Evolutionary conservation across 2,329 filamentous ascomycete species (phyloP).

Genomic region (Fusarium bactridioides): DNA sequence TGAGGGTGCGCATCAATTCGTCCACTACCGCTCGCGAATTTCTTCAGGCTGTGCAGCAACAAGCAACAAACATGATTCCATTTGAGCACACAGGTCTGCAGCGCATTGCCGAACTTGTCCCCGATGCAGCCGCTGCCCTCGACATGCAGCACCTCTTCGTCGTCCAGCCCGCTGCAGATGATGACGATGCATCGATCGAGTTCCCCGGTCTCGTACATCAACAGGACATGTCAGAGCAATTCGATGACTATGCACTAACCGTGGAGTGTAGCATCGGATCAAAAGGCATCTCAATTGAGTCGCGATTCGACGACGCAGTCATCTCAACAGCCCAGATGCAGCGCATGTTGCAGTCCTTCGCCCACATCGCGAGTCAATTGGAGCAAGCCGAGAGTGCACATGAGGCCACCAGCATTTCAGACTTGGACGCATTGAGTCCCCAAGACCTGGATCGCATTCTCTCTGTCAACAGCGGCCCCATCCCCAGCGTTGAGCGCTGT

Average conservation of each 20-base stretch:
- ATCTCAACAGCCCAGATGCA: neutral
- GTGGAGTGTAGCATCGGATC: neutral
- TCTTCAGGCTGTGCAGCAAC: neutral
- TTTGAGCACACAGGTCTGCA: neutral
- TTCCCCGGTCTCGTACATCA: neutral
- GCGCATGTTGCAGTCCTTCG: neutral
- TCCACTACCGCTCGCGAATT: fast-evolving
- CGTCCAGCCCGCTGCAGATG: neutral
- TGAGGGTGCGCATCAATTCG: neutral
- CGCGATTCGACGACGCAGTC: neutral
- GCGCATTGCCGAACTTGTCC: neutral
- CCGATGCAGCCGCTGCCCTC: neutral
- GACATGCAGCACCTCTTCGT: neutral
- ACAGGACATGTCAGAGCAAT: neutral
- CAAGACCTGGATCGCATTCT: neutral
- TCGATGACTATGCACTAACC: neutral
- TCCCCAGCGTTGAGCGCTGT: neutral
- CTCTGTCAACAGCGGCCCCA: neutral
- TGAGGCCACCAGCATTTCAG: fast-evolving
- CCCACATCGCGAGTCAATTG: neutral
- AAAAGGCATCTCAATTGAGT: neutral
- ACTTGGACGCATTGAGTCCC: neutral
- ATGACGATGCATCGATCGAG: neutral
- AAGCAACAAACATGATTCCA: neutral
- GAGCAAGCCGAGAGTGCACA: neutral